Base-by-base conservation (phyloP, 164 flowering plant genomes). In the Chloranthus sessilifolius region DNA sequence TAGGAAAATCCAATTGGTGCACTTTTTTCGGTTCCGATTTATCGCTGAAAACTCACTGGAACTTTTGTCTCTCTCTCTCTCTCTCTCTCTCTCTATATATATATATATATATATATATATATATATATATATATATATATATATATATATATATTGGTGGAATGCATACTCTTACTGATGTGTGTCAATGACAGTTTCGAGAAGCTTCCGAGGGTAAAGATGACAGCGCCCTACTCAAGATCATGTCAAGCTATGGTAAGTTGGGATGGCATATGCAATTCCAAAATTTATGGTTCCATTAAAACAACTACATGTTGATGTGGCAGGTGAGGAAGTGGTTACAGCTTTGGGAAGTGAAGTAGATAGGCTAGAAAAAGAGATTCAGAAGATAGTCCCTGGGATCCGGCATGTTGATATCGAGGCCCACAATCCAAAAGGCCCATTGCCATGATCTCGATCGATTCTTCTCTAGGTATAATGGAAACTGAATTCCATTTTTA, bases 311-410 rank as follows among this genome's bases (percentile, higher is more conserved):
- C 17, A 6, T 10, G 10, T 36, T 3, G 43, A 9, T 6, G 38
- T 60, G 49, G 58, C 73, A 88, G 99, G 96, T 62, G 96, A 94
- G 63, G 97, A 94, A 64, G 78, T 89, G 24, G 97, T 94, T 20
- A 81, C 88, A 22, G 97, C 99, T 48, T 68, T 94, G 26, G 99
- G 99, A 54, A 89, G 92, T 53, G 99, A 94, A 77, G 97, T 94
- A 25, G 99, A 94, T 68, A 77, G 99, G 60, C 78, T 94, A 7
- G 97, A 94, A 56, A 75, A 73, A 58, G 99, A 89, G 65, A 94
- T 94, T 49, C 96, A 89, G 52, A 74, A 77, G 24, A 73, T 88
- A 52, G 91, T 84, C 54, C 95, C 97, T 4, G 99, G 99, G 19
- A 86, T 92, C 51, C 86, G 78, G 43, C 96, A 88, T 57, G 90